phyloP scores from a whole-genome alignment of 1,139 yeast genomes.

The Debaryomyces udenii region DNA sequence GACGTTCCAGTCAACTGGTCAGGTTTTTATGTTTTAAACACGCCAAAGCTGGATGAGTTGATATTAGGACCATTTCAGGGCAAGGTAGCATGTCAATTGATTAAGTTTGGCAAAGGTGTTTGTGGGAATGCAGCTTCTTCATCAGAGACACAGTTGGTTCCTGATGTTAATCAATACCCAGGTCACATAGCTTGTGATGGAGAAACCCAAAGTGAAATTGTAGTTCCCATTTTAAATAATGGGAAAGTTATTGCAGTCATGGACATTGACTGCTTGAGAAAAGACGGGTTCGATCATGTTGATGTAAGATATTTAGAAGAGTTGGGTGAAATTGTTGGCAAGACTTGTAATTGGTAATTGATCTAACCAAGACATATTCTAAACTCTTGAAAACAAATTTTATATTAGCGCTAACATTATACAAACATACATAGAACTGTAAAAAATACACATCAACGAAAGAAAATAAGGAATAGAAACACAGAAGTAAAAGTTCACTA shows the following conservation, averaged over 20 bases:
- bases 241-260: constrained; percentile 69
- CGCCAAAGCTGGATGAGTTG: constrained; percentile 44
- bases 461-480: constrained; percentile 6
- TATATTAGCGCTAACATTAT: constrained; percentile 4
- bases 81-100: constrained; percentile 90
- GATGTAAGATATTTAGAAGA: constrained; percentile 65
- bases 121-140: constrained; percentile 81
- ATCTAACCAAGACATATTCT: no score
- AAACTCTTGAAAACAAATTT: not conserved
- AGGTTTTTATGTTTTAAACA: constrained; percentile 73
- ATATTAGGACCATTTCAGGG: constrained; percentile 95
- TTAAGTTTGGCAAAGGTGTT: constrained; percentile 80
- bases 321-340: constrained; percentile 54
- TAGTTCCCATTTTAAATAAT: constrained; percentile 69
- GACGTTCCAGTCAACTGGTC: constrained; percentile 79
- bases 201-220: constrained; percentile 89
- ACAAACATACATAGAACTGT: constrained; percentile 7
- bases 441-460: constrained; percentile 8
- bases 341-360: constrained; percentile 46
- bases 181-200: constrained; percentile 99
- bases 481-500: constrained; percentile 6
- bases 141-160: constrained; percentile 68
- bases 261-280: constrained; percentile 77
- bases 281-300: constrained; percentile 63
- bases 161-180: constrained; percentile 75